These are phyloP conservation scores for Penicillium nordicum DNA, from an alignment of 2,329 filamentous ascomycete genomes.

Conservation along the genomic window DNA sequence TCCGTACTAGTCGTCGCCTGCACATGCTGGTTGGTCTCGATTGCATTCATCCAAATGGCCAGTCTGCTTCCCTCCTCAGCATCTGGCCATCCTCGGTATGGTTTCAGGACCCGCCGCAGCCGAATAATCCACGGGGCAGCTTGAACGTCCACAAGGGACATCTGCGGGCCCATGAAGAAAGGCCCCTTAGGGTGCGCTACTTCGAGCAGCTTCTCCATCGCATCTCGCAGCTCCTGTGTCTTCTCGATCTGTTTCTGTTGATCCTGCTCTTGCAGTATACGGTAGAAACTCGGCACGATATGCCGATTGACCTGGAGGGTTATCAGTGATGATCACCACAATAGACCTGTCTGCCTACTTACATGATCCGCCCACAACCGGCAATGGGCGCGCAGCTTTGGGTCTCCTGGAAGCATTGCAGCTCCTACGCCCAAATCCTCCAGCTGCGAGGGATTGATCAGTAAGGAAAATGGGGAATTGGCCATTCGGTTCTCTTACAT, in stretches of 20 bases:
- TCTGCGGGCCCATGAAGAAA: constrained; percentile 60
- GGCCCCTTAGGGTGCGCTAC: constrained; percentile 60
- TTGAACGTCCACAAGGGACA: constrained; percentile 69
- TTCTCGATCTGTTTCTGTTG: constrained; percentile 55
- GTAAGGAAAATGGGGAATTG: background rate
- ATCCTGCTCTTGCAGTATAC: constrained; percentile 65
- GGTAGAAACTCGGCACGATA: constrained; percentile 74
- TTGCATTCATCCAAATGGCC: constrained; percentile 66
- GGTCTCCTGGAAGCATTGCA: constrained; percentile 58
- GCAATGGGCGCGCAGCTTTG: constrained; percentile 68
- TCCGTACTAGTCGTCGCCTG: constrained; percentile 65
- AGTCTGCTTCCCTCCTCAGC: constrained; percentile 62
- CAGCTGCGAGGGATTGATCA: constrained; percentile 49
- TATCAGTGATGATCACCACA: constrained; percentile 13
- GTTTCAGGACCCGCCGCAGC: constrained; percentile 62
- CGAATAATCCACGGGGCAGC: constrained; percentile 72
- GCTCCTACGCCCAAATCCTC: constrained; percentile 66
- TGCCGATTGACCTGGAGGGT: constrained; percentile 65
- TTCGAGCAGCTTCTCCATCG: constrained; percentile 61
- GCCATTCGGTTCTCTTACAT: constrained; percentile 52
- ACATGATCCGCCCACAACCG: constrained; percentile 80
- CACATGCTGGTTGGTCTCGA: constrained; percentile 63
- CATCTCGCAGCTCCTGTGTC: constrained; percentile 60
- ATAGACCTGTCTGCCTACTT: constrained; percentile 26
- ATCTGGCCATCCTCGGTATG: constrained; percentile 64